These are phyloP conservation scores for Colletotrichum navitas DNA, from an alignment of 2,329 filamentous ascomycete species.

Conservation along the genomic window DNA sequence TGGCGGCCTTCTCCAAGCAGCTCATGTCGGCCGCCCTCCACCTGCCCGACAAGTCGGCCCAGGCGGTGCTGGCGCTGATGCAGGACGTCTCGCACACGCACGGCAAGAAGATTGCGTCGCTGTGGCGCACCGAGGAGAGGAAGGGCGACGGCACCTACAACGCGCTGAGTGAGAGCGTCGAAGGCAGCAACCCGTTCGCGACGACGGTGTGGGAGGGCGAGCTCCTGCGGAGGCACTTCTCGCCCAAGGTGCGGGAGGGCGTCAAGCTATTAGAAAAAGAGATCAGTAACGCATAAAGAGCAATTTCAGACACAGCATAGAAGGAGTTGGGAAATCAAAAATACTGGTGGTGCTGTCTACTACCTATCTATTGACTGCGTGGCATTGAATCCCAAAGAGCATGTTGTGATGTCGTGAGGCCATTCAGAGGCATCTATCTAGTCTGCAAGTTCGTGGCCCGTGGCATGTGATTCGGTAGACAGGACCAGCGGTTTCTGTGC, in stretches of 20 bases:
- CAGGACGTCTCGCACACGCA: slow-evolving; percentile 85
- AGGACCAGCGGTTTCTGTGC: neutral
- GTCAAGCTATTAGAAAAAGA: slow-evolving; percentile 77
- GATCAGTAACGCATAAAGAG: slow-evolving; percentile 51
- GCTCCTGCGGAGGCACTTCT: slow-evolving; percentile 85
- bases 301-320: neutral
- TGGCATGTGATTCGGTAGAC: neutral
- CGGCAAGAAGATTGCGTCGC: slow-evolving; percentile 81
- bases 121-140: slow-evolving; percentile 96
- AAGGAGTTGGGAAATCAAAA: slow-evolving; percentile 26
- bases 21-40: slow-evolving; percentile 86
- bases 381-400: neutral
- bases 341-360: neutral
- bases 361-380: neutral
- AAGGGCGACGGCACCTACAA: slow-evolving; percentile 91
- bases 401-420: neutral
- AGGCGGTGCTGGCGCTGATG: slow-evolving; percentile 83
- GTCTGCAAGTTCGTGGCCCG: neutral
- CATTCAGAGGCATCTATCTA: neutral
- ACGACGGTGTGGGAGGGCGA: slow-evolving; percentile 95
- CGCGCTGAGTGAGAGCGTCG: slow-evolving; percentile 77
- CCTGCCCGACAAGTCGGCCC: slow-evolving; percentile 87
- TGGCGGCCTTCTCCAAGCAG: slow-evolving; percentile 95
- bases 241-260: slow-evolving; percentile 85
- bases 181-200: slow-evolving; percentile 91